These are phyloP conservation scores for Boletus vermiculosoides DNA, from an alignment of 768 basidiomycete genomes.

Conservation along the genomic window DNA sequence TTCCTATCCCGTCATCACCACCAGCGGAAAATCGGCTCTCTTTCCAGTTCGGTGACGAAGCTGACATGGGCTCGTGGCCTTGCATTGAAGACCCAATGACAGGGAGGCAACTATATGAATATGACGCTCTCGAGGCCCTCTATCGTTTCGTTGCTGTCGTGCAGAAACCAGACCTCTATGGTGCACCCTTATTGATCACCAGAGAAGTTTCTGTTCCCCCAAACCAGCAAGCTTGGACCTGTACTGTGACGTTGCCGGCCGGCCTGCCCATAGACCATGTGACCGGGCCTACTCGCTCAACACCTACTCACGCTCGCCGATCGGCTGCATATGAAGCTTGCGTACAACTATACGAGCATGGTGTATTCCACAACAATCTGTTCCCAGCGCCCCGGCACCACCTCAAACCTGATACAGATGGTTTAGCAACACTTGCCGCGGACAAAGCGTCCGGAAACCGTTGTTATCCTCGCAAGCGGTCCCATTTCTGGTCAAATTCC, in stretches of 20 bases:
- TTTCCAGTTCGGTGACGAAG: conserved; percentile 48
- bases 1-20: conserved; percentile 45
- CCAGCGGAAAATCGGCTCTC: conserved; percentile 40
- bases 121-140: conserved; percentile 56
- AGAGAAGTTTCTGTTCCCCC: conserved; percentile 24
- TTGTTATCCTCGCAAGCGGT: conserved; percentile 54
- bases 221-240: conserved; percentile 36
- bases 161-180: conserved; percentile 9
- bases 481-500: conserved; percentile 66
- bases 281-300: conserved; percentile 45
- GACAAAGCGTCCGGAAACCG: conserved; percentile 43
- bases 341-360: conserved; percentile 44
- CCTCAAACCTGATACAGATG: not conserved
- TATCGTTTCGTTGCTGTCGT: conserved; percentile 45
- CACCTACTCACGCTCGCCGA: conserved; percentile 54
- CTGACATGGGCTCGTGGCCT: conserved; percentile 25
- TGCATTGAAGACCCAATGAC: conserved; percentile 63
- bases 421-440: conserved; percentile 15
- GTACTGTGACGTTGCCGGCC: conserved; percentile 48
- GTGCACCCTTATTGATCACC: conserved; percentile 22
- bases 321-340: conserved; percentile 60
- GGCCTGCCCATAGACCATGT: conserved; percentile 41
- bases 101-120: conserved; percentile 54
- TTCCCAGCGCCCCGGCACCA: conserved; percentile 31
- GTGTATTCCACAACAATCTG: conserved; percentile 50